Evolutionary conservation across 805 yeast genomes (phyloP).

Genomic region (Candida sanyiensis): DNA sequence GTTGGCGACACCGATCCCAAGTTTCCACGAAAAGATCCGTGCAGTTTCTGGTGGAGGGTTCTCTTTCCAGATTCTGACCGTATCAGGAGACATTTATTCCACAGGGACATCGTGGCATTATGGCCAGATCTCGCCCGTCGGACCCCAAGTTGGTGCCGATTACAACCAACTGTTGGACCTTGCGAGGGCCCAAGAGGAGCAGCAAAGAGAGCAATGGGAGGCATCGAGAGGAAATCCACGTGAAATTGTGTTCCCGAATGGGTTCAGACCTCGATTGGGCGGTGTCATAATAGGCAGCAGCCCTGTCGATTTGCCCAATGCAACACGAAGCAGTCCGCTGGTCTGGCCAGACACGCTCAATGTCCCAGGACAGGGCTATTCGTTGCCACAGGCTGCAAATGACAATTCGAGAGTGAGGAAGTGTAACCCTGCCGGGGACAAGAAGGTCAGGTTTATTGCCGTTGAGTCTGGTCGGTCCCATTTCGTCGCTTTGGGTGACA

Average conservation of each 20-base stretch:
- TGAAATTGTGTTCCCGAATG: too few relatives aligned
- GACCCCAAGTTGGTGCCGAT: conserved; percentile 33
- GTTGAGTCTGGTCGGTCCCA: conserved; percentile 62
- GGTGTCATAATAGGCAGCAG: not conserved
- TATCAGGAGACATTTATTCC: conserved; percentile 48
- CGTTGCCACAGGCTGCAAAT: not conserved
- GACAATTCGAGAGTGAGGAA: not conserved
- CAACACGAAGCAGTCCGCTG: not conserved
- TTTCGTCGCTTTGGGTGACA: conserved; percentile 51
- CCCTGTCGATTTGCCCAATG: not conserved
- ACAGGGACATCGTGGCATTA: conserved; percentile 45
- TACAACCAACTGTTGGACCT: conserved; percentile 19
- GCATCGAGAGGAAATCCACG: conserved; percentile 1
- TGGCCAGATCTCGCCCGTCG: conserved; percentile 35
- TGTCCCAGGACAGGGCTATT: not conserved
- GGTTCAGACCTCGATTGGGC: not conserved
- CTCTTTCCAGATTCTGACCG: conserved; percentile 52
- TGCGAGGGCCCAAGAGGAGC: conserved; percentile 12
- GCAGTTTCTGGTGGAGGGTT: conserved; percentile 63
- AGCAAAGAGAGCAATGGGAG: not conserved
- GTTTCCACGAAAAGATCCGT: conserved; percentile 32
- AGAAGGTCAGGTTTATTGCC: conserved; percentile 34
- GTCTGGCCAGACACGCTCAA: not conserved
- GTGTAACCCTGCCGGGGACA: conserved; percentile 1
- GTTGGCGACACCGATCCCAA: conserved; percentile 34